These are phyloP conservation scores for Akanthomyces dipterigenus DNA, from an alignment of 2,329 filamentous ascomycete genomes.

Conservation along the genomic window DNA sequence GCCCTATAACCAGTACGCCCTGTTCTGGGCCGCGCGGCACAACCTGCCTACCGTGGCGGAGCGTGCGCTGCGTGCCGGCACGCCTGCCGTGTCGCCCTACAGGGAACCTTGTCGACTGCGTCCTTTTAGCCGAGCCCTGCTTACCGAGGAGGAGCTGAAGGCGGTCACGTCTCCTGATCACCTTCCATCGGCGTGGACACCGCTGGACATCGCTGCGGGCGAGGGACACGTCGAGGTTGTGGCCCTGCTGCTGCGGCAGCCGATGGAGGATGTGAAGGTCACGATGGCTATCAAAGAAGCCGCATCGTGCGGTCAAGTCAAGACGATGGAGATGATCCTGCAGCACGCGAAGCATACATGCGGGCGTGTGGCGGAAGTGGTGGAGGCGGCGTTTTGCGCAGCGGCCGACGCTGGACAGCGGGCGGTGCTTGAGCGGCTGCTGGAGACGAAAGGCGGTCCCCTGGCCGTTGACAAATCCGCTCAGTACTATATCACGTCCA, in stretches of 20 bases:
- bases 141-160: background rate
- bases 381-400: background rate
- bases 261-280: background rate
- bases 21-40: constrained; percentile 2
- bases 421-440: background rate
- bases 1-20: constrained; percentile 5
- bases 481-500: background rate
- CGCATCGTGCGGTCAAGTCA: background rate
- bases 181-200: background rate
- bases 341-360: background rate
- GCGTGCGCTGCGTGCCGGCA: background rate
- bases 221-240: background rate
- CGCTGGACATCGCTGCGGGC: background rate
- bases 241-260: background rate
- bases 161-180: background rate
- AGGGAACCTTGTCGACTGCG: background rate
- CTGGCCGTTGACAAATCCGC: background rate
- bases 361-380: no score
- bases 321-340: background rate
- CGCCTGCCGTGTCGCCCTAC: background rate
- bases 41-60: background rate
- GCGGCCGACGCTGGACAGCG: background rate
- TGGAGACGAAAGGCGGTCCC: background rate
- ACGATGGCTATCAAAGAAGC: rapidly evolving
- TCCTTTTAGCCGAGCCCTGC: background rate